Evolutionary conservation across 176 grass and related monocot species (phyloP).

Genomic region (Luzula sylvatica): DNA sequence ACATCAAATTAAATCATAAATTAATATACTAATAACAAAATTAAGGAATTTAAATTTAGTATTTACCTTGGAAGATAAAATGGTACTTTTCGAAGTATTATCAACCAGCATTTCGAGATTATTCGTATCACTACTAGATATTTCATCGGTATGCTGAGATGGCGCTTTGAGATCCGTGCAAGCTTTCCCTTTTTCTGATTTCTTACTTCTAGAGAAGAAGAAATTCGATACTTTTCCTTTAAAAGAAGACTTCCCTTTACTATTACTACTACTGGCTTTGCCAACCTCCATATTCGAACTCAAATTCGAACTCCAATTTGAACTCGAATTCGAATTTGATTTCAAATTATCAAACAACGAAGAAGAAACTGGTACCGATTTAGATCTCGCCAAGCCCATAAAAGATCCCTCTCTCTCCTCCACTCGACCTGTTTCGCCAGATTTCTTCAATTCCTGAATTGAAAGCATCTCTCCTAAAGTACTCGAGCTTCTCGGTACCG

Average conservation of each 20-base stretch:
- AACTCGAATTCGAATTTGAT: conserved; percentile 35
- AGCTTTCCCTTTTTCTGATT: conserved; percentile 36
- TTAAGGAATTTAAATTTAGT: too few relatives aligned
- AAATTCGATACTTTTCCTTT: conserved; percentile 75
- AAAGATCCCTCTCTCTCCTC: conserved; percentile 20
- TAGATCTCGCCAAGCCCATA: conserved; percentile 54
- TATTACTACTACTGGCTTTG: conserved; percentile 7
- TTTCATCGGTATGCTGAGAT: background rate
- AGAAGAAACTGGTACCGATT: conserved; percentile 68
- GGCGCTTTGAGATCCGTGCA: background rate
- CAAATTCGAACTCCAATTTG: conserved; percentile 23
- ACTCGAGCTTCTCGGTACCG: conserved; percentile 61
- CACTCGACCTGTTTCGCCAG: conserved; percentile 36
- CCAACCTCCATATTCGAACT: conserved; percentile 24
- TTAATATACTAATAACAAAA: background rate
- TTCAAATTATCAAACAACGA: conserved; percentile 41
- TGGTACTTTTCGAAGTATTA: too few relatives aligned
- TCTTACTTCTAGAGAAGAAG: conserved; percentile 68
- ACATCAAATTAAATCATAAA: background rate
- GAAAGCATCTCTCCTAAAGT: conserved; percentile 94
- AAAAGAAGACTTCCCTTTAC: conserved; percentile 57
- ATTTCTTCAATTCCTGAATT: conserved; percentile 46
- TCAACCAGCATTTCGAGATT: conserved; percentile 7
- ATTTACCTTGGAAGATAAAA: too few relatives aligned
- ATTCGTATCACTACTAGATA: background rate